Evolutionary conservation across 2,329 filamentous ascomycete species (phyloP).

Genomic region (Tolypocladium endophyticum): DNA sequence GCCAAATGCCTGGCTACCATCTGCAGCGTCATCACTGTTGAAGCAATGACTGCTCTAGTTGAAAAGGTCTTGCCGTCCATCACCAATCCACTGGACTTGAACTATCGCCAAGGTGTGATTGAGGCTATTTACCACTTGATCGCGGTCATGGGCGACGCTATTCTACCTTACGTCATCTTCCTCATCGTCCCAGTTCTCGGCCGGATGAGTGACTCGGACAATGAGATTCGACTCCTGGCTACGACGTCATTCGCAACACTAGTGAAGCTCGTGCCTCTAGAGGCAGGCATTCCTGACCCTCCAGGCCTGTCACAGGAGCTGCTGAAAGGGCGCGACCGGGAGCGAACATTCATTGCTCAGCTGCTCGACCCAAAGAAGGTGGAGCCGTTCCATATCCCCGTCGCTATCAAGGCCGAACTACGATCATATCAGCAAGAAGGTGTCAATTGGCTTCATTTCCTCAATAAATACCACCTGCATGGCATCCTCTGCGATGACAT

Average conservation of each 20-base stretch:
- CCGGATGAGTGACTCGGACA: slow-evolving; percentile 96
- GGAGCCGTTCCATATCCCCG: slow-evolving; percentile 84
- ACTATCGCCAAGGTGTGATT: slow-evolving; percentile 84
- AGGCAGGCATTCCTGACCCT: slow-evolving; percentile 94
- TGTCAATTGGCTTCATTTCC: slow-evolving; percentile 96
- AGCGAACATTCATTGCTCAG: slow-evolving; percentile 93
- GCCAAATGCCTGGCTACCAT: slow-evolving; percentile 96
- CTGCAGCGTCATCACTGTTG: slow-evolving; percentile 90
- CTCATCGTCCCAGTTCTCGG: slow-evolving; percentile 93
- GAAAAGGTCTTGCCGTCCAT: slow-evolving; percentile 88
- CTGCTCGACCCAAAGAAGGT: slow-evolving; percentile 96
- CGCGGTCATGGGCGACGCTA: slow-evolving; percentile 93
- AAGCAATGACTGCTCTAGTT: slow-evolving; percentile 92
- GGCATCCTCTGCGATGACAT: slow-evolving; percentile 98
- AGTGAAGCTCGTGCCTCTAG: slow-evolving; percentile 91
- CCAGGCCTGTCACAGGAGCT: slow-evolving; percentile 84
- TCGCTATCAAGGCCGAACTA: slow-evolving; percentile 92
- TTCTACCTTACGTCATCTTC: slow-evolving; percentile 97
- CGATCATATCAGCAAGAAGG: slow-evolving; percentile 97
- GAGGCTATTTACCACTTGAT: slow-evolving; percentile 96
- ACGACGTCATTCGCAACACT: slow-evolving; percentile 96
- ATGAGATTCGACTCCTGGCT: slow-evolving; percentile 85
- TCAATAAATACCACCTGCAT: slow-evolving; percentile 96
- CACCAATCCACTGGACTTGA: slow-evolving; percentile 78
- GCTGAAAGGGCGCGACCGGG: slow-evolving; percentile 80